Base-by-base conservation (phyloP, 768 basidiomycete genomes). In the Lactarius indigo region DNA sequence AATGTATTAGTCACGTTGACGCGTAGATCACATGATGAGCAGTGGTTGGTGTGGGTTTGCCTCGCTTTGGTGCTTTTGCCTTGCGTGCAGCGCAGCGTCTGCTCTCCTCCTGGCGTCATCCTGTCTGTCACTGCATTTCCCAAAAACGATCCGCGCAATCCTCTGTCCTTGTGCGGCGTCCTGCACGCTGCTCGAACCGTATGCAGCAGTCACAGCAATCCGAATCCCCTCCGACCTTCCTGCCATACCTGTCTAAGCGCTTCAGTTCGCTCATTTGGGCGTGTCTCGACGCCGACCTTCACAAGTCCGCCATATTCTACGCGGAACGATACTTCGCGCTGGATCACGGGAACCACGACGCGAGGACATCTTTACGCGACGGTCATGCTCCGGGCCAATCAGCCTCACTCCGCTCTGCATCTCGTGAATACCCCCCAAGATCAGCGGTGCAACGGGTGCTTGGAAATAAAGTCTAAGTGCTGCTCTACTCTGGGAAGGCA, bases 341-440 rank as follows among this genome's bases (percentile, higher is more conserved):
- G 76, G 87, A 91, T 76, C 80, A 82, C 68, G 75, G 79, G 35
- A 87, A 85, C 76, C 94, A 96, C 75, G 88, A 91, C 74, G 87
- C 92, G 70, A 85, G 91, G 64, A n/a, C 92, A 92, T 80, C 83
- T 95, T 55, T 91, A 92, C 81, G 92, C 93, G 69, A 87, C 84
- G 52, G 82, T 88, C 23, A 84, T 95, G 69, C 82, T 92, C 54
- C 84, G 82, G 7, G 83, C 86, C 70, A 84, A 83, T 64, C 89
- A 90, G 73, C 84, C 87, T 17, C 87, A 90, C 72, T 90, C 92
- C 15, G 92, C 93, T 5, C 76, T 91, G 41, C 79, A 84, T 73
- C 78, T 92, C 59, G 89, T 93, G 68, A 87, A 85, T 73, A 76
- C 83, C 39, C 82, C 88, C 2, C 78, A 81, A 57, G 86, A 87